Conservation (phyloP, 257 asterid genomes). For the Sherardia arvensis region DNA sequence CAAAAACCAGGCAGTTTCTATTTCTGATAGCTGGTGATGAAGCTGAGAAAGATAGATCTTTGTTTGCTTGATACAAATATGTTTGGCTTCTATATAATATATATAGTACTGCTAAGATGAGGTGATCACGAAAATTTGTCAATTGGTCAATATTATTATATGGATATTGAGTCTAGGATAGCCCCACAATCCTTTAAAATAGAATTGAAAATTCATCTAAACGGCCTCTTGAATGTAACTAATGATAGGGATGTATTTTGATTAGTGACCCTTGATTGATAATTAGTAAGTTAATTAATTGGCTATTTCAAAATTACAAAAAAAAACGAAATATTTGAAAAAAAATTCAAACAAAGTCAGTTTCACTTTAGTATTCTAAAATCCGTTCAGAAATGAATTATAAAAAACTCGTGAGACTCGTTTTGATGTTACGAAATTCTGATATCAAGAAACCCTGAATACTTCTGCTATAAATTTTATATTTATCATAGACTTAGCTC, state of each 20-base stretch:
- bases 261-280: neutral
- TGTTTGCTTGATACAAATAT: neutral
- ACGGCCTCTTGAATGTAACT: neutral
- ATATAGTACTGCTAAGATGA: conserved; percentile 12
- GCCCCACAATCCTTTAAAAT: neutral
- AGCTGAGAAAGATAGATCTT: neutral
- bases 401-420: too few relatives aligned
- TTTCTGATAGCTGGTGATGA: neutral
- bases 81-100: conserved; percentile 21
- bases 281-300: too few relatives aligned
- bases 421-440: too few relatives aligned
- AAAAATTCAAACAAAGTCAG: too few relatives aligned
- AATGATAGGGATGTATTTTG: neutral
- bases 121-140: neutral
- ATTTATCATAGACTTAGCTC: too few relatives aligned
- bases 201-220: neutral
- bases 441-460: too few relatives aligned
- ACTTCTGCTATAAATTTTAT: too few relatives aligned
- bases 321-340: too few relatives aligned
- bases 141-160: neutral
- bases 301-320: too few relatives aligned
- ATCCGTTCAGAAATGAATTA: too few relatives aligned
- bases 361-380: too few relatives aligned
- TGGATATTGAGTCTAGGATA: neutral
- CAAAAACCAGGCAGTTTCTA: conserved; percentile 16